Base-by-base conservation (phyloP, 2,329 filamentous ascomycete species). In the Aureobasidium sp. region DNA sequence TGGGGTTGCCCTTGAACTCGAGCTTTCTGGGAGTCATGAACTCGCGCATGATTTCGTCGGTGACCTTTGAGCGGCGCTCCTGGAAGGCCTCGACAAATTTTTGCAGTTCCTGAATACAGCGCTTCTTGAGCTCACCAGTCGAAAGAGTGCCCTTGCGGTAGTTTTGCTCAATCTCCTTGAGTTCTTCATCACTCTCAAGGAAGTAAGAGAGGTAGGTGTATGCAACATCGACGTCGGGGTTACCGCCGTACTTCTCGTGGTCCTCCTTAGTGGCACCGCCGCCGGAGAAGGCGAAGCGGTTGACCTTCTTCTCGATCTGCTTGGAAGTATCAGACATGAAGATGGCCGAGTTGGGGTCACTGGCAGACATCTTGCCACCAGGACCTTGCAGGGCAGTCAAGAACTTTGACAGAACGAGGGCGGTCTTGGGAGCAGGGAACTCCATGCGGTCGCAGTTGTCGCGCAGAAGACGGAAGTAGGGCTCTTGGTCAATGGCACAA, bases 121-220 rank as follows among this genome's bases (percentile, higher is more conserved):
- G 84, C 67, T 87, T 85, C 80, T 97, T 97, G 74, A 93, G 82
- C 73, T 97, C 92, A 60, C 93, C 92, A 0, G 92, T 97, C 64
- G 95, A 77, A 70, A 97, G 78, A 69, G 89, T 84, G 32, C 93
- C 93, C 63, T 84, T 87, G 57, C 81, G 76, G 66, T 87, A 87
- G 11, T 76, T 76, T 15, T 77, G 71, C 32, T 79, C 79, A 34
- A 86, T 80, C 39, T 77, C 74, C 54, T 78, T 77, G 6, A 87
- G 74, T 71, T 86, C 83, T 66, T 82, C 88, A 68, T 96, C 91
- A 66, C 91, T 88, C 65, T 97, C 92, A 67, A 95, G 81, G 77
- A 97, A 97, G 78, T 96, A 97, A 0, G 86, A 87, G n/a, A 97
- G 81, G 73, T 97, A 97, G 1, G 71, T 71, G 76, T 89, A 97